Evolutionary conservation across 306 rosid genomes (phyloP), one percentile per base, ranked within the genome.

Genomic region (Pterocarpus macrocarpus): DNA sequence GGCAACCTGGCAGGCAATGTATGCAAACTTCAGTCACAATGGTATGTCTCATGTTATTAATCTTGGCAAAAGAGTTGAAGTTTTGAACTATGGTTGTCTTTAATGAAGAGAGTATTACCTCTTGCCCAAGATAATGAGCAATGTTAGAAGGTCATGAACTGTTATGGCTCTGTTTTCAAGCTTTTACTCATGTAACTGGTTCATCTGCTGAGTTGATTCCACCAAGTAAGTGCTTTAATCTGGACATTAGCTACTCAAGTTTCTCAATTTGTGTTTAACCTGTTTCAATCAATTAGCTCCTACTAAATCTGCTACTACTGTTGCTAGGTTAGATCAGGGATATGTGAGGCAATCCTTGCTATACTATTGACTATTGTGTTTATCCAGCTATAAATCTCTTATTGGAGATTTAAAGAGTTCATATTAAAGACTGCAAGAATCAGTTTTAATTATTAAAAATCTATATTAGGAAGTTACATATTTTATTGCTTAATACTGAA

Each of bases 1-100:
- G 79, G 80, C 64, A 52, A 39, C 3, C 68, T 12, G 28, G 32
- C 53, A 50, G 82, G 55, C 71, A 56, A 71, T 11, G 14, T 61
- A 14, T 11, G 67, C 35, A 12, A 66, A 43, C 33, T n/a, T 9
- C 39, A 78, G 57, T 34, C 32, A 67, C 59, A 55, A 15, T 59
- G n/a, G 22, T 55, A 17, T 61, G 61, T 30, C 75, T 6, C 4
- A 4, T 68, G 30, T 11, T 41, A 5, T 58, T 66, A 45, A 55
- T 34, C 44, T 49, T 32, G 69, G 16, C 36, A 0, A 61, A 66
- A 44, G 44, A 11, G 67, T 58, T 50, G 53, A 59, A n/a, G 16
- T 62, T 5, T 63, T n/a, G 61, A 55, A 36, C 34, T 53, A 43
- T 63, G 43, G 6, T 69, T 75, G 15, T 64, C 38, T 14, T 71